A percentile compares a stretch with the other conserved stretches of the same genome.
phyloP scores from a whole-genome alignment of 371 early-diverging fungal species.

The Mortierella sp. region DNA sequence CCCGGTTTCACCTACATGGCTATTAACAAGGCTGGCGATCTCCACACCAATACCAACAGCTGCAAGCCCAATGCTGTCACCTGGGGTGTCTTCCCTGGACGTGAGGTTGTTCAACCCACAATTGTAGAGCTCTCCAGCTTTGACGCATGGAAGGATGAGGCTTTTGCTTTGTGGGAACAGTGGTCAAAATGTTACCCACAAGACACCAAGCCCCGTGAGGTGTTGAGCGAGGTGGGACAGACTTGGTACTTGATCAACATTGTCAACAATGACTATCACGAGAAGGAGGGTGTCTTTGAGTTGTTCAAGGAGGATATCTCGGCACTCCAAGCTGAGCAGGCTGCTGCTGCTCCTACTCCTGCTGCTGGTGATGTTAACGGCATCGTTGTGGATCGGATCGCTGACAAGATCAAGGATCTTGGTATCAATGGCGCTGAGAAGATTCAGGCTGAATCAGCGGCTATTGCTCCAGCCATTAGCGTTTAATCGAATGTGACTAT shows the following conservation, averaged over 20 bases:
- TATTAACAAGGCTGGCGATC: slow-evolving; percentile 87
- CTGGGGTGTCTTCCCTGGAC: slow-evolving; percentile 98
- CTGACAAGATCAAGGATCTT: slow-evolving; percentile 11
- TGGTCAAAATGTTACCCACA: slow-evolving; percentile 87
- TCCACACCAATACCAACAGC: slow-evolving; percentile 82
- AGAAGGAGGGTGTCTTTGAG: slow-evolving; percentile 75
- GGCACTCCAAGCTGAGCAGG: slow-evolving; percentile 14
- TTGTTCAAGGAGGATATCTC: slow-evolving; percentile 64
- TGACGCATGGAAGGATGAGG: slow-evolving; percentile 94
- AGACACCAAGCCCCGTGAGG: slow-evolving; percentile 61
- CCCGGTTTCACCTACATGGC: slow-evolving; percentile 89
- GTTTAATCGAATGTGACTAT: slow-evolving; percentile 13
- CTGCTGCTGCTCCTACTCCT: not conserved
- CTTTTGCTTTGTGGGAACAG: slow-evolving; percentile 89
- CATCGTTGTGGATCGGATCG: slow-evolving; percentile 5
- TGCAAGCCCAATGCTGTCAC: slow-evolving; percentile 95
- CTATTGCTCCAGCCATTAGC: slow-evolving; percentile 18
- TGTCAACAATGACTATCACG: slow-evolving; percentile 91
- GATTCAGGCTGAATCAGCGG: not conserved
- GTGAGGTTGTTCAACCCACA: slow-evolving; percentile 96
- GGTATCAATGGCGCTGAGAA: slow-evolving; percentile 6
- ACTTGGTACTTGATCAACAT: slow-evolving; percentile 91
- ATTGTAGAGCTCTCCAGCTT: slow-evolving; percentile 91
- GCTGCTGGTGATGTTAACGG: not conserved
- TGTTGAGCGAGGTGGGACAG: slow-evolving; percentile 72